A percentile compares a stretch with the other conserved stretches of the same genome.
phyloP scores from a whole-genome alignment of 2,329 filamentous ascomycete genomes.

The Cercospora sp. region DNA sequence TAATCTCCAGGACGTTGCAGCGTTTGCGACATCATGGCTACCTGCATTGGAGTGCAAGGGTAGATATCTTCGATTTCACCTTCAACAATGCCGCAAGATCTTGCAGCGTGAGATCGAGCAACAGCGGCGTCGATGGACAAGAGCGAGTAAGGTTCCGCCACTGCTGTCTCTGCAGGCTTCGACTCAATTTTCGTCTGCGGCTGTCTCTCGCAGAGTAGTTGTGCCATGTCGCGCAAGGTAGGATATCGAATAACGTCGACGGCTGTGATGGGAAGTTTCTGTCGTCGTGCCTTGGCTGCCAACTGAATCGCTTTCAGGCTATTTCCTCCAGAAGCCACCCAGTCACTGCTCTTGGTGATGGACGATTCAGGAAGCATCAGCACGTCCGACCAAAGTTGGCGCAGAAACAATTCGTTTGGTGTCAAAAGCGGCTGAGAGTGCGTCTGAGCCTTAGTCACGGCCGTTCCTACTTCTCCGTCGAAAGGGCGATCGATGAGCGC shows the following conservation, averaged over 20 bases:
- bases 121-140: neutral
- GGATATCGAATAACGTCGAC: neutral
- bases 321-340: neutral
- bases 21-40: conserved; percentile 52
- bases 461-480: neutral
- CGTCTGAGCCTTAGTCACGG: neutral
- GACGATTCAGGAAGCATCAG: neutral
- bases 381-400: neutral
- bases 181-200: neutral
- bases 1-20: conserved; percentile 55
- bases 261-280: neutral
- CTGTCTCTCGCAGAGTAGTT: neutral
- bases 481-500: neutral
- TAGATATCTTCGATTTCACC: conserved; percentile 51
- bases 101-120: neutral
- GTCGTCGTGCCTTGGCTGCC: neutral
- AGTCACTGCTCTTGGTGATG: neutral
- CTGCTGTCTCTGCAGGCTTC: neutral
- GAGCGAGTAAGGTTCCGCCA: neutral
- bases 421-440: neutral
- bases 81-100: neutral
- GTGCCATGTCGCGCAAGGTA: neutral
- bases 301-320: neutral
- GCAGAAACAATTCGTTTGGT: neutral
- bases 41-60: conserved; percentile 37